Percentiles rank a stretch among this genome's conserved stretches.
phyloP scores from a whole-genome alignment of 176 grass and related monocot genomes.

The Pontederia crassipes region DNA sequence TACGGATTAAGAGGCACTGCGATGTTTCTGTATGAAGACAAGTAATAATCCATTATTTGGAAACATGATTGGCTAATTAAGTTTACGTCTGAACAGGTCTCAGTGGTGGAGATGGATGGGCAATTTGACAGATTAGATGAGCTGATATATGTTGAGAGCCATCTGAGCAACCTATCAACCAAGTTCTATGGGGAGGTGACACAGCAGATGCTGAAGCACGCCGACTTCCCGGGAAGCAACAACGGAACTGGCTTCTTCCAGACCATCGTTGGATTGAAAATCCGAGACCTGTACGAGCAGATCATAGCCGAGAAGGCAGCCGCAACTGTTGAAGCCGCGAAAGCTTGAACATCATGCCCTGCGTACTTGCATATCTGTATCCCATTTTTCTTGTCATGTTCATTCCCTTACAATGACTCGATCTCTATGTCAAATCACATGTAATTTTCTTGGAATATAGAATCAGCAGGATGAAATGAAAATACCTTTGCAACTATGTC shows the following conservation, averaged over 20 bases:
- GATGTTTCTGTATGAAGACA: too few species aligned
- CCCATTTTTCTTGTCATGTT: too few species aligned
- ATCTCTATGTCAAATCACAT: too few species aligned
- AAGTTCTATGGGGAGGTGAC: slow-evolving; percentile 23
- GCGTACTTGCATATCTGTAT: too few species aligned
- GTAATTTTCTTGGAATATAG: too few species aligned
- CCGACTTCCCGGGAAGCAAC: slow-evolving; percentile 20
- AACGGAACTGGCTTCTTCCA: slow-evolving; percentile 16
- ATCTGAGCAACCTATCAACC: slow-evolving; percentile 14
- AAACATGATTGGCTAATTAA: too few species aligned
- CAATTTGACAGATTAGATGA: slow-evolving; percentile 12
- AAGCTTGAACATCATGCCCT: not conserved
- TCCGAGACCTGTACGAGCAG: slow-evolving; percentile 9
- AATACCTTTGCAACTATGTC: too few species aligned
- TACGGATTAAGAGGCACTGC: too few species aligned
- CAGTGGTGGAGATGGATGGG: slow-evolving; percentile 17
- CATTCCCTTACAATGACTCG: too few species aligned
- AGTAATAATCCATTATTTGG: too few species aligned
- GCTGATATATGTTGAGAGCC: slow-evolving; percentile 22
- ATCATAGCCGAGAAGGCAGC: slow-evolving; percentile 7
- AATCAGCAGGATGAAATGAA: too few species aligned
- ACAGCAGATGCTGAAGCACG: slow-evolving; percentile 14
- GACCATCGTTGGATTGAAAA: slow-evolving; percentile 10
- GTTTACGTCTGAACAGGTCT: not conserved
- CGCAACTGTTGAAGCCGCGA: not conserved